Evolutionary conservation across 345 rosid genomes (phyloP), one percentile per base, ranked within the genome.

Genomic region (Eucalyptus virginea): DNA sequence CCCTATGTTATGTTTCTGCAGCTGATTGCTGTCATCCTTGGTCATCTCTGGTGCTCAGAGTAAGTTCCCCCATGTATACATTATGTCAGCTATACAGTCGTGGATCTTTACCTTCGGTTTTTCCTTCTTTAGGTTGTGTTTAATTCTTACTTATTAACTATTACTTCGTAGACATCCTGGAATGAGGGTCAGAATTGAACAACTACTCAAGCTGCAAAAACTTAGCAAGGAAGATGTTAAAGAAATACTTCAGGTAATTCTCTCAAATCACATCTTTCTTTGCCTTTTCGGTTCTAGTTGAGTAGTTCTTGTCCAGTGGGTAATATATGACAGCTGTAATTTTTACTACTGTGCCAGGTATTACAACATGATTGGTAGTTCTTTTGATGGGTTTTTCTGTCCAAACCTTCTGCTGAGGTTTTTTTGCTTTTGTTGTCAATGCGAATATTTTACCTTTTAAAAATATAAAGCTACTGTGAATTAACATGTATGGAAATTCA

Each of bases 21-120:
- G 99, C 92, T 97, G 91, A 90, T 97, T 90, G 96, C 97, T 51
- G 94, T 98, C 44, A 95, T 98, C 87, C 92, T 98, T 90, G 99
- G 99, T 72, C 97, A 98, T 91, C 94, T 98, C 81, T 98, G 99
- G 99, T 98, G 96, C 93, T 94, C 99, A 17, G 99, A 97, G 99
- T 98, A 97, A 95, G 98, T 92, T 87, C 37, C 88, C 85, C 10
- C 40, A 88, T 11, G 44, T 21, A 49, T 16, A 81, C 48, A 87
- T 51, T 50, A 60, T 19, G 87, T 40, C 40, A 86, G 87, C 40
- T 51, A 32, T 51, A 51, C 62, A 50, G 45, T 11, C 7, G 40
- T 45, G 45, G 40, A 21, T n/a, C 62, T 51, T 86, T 86, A 86
- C 18, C 45, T 19, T 51, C 6, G 11, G 30, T 50, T n/a, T 56